Percentiles rank a stretch among this genome's conserved stretches.
Evolutionary conservation across 495 filamentous ascomycete genomes (phyloP).

Genomic region (Xylaria scruposa): DNA sequence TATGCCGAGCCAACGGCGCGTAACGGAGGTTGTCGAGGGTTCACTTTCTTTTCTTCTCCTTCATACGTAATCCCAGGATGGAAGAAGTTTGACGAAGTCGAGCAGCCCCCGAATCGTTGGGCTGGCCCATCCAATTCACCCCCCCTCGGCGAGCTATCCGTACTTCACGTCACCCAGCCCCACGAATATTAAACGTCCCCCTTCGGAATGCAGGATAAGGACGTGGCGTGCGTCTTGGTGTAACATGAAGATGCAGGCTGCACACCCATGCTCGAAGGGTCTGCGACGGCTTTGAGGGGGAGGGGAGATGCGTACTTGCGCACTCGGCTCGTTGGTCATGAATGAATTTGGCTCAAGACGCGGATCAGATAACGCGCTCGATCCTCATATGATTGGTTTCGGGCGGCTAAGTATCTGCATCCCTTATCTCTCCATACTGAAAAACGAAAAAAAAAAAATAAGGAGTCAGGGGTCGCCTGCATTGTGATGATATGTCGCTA

Average conservation of each 20-base stretch:
- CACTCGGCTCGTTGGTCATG: not conserved
- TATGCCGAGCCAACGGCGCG: conserved; percentile 15
- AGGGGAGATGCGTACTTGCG: not conserved
- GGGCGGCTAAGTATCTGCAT: not conserved
- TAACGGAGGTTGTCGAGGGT: conserved; percentile 7
- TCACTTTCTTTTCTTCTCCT: conserved; percentile 14
- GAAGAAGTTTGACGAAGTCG: conserved; percentile 4
- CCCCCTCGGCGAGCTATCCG: conserved; percentile 12
- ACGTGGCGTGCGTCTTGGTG: conserved; percentile 4
- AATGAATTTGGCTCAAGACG: not conserved
- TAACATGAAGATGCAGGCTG: conserved; percentile 17
- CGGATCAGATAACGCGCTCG: not conserved
- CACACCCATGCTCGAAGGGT: not conserved
- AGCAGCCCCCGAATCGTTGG: conserved; percentile 3
- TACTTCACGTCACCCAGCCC: conserved; percentile 20
- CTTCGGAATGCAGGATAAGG: conserved; percentile 6
- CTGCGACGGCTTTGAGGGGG: conserved; percentile 9
- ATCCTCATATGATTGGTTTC: conserved; percentile 15
- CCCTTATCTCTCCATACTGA: conserved; percentile 7
- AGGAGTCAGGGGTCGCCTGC: not conserved
- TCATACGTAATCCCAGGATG: conserved; percentile 25
- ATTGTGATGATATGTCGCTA: not conserved
- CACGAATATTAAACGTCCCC: conserved; percentile 11
- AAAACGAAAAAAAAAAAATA: too few species aligned
- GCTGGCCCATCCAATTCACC: not conserved